Base-by-base conservation (phyloP, 2,329 filamentous ascomycete species). In the Dactylellina parvicollis region DNA sequence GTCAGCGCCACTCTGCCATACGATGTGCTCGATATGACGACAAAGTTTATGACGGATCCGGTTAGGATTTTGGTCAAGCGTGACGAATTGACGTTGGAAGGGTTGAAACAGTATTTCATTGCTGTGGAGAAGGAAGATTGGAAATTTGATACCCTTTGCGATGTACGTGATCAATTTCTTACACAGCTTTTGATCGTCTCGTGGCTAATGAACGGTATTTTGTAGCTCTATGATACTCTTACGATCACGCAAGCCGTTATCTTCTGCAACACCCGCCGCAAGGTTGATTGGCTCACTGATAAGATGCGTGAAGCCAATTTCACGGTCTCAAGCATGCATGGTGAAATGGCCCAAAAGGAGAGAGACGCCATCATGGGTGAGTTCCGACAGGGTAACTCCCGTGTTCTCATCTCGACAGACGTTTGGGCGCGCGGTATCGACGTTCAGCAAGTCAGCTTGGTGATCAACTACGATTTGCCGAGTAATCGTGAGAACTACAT, bases 401-500 rank as follows among this genome's bases (percentile, higher is more conserved):
- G 95, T 80, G 95, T 99, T 20, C 85, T 99, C 55, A 99, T 99
- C 80, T 96, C 93, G 34, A 99, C 95, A 0, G 95, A 99, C 80
- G 92, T 99, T 46, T 96, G 94, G 92, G 95, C 95, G 66, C 90
- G 95, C 81, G 95, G 95, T 83, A 99, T 99, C 82, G 95, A 99
- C 80, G 95, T 99, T 54, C 95, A 99, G 83, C 95, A 99, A 82
- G 95, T 99, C 78, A 96, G 91, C 74, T 84, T 99, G 79, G 95
- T 99, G 75, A 99, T 99, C 86, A 99, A 99, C 85, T 99, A 99
- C 82, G 95, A 99, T 81, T 85, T 99, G 71, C 95, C 95, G 2
- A 95, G 91, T 83, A 98, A 99, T 83, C 92, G 95, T 86, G 95
- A 99, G 83, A 99, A 99, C 84, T 99, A 99, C 83, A 98, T 99